These are phyloP conservation scores for Barbatosphaeria neglecta DNA, from an alignment of 495 filamentous ascomycete genomes.

Conservation along the genomic window DNA sequence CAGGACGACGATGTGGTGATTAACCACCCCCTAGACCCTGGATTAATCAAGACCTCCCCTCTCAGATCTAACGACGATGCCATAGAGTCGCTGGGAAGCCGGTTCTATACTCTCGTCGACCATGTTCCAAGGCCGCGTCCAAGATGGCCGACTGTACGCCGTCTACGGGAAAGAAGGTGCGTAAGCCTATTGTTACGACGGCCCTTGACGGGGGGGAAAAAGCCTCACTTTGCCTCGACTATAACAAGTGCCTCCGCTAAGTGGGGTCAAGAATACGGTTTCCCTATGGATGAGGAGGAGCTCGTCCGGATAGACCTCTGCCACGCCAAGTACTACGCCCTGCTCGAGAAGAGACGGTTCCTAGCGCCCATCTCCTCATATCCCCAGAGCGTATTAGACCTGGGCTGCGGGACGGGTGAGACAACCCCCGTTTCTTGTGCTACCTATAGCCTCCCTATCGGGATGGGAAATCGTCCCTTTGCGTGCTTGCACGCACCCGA, in stretches of 20 bases:
- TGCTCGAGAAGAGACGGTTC: constrained; percentile 37
- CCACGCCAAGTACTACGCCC: constrained; percentile 12
- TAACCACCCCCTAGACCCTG: not conserved
- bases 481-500: constrained; percentile 2
- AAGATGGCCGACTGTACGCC: constrained; percentile 11
- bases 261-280: constrained; percentile 7
- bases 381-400: constrained; percentile 36
- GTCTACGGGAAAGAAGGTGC: constrained; percentile 11
- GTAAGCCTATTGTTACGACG: not conserved
- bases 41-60: too few species aligned
- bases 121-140: constrained; percentile 8
- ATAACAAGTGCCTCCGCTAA: not conserved
- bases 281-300: constrained; percentile 12
- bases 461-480: not conserved
- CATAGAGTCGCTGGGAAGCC: not conserved
- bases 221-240: too few species aligned
- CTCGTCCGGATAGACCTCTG: constrained; percentile 11
- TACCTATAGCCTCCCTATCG: not conserved
- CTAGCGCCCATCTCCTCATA: constrained; percentile 40
- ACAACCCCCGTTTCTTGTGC: not conserved
- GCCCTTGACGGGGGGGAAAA: too few species aligned
- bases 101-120: constrained; percentile 2
- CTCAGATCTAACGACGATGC: not conserved
- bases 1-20: not conserved
- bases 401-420: constrained; percentile 43